These are phyloP conservation scores for Microdochium bolleyi DNA, from an alignment of 2,329 filamentous ascomycete species.

Conservation along the genomic window DNA sequence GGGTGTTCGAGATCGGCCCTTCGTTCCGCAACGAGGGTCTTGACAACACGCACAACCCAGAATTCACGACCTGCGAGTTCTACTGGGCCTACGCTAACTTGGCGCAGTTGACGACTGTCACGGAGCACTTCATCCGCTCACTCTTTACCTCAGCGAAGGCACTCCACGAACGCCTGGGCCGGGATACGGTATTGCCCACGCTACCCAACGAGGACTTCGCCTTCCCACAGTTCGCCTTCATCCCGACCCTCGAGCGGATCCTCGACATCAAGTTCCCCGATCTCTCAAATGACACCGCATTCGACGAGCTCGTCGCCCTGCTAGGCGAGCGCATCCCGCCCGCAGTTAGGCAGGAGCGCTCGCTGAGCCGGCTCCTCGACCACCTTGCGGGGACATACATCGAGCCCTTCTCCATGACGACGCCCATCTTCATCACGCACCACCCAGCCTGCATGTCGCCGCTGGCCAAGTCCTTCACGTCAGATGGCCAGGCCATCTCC, in stretches of 20 bases:
- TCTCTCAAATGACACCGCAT: slow-evolving; percentile 45
- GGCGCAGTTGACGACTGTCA: slow-evolving; percentile 64
- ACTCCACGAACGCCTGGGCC: slow-evolving; percentile 23
- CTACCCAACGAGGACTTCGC: slow-evolving; percentile 39
- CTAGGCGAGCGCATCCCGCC: slow-evolving; percentile 46
- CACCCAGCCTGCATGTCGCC: slow-evolving; percentile 89
- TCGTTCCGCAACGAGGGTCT: slow-evolving; percentile 91
- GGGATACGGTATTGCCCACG: slow-evolving; percentile 33
- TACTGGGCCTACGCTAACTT: slow-evolving; percentile 82
- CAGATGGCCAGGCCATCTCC: slow-evolving; percentile 60
- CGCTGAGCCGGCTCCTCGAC: slow-evolving; percentile 67
- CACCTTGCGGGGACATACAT: slow-evolving; percentile 68
- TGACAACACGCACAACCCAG: slow-evolving; percentile 88
- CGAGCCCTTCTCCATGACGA: slow-evolving; percentile 61
- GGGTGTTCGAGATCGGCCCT: slow-evolving; percentile 87
- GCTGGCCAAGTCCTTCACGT: slow-evolving; percentile 75
- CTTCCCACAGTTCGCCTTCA: slow-evolving; percentile 69
- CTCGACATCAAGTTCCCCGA: slow-evolving; percentile 61
- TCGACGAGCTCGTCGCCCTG: slow-evolving; percentile 44
- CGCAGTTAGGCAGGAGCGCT: slow-evolving; percentile 44
- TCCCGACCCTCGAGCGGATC: slow-evolving; percentile 65
- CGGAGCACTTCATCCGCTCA: slow-evolving; percentile 60
- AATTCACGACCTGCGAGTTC: slow-evolving; percentile 97
- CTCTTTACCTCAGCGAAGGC: slow-evolving; percentile 44
- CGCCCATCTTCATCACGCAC: slow-evolving; percentile 78